Percentiles rank a stretch among this genome's conserved stretches.
Conservation (phyloP, 208 protist species). For the Acanthamoeba triangularis region DNA sequence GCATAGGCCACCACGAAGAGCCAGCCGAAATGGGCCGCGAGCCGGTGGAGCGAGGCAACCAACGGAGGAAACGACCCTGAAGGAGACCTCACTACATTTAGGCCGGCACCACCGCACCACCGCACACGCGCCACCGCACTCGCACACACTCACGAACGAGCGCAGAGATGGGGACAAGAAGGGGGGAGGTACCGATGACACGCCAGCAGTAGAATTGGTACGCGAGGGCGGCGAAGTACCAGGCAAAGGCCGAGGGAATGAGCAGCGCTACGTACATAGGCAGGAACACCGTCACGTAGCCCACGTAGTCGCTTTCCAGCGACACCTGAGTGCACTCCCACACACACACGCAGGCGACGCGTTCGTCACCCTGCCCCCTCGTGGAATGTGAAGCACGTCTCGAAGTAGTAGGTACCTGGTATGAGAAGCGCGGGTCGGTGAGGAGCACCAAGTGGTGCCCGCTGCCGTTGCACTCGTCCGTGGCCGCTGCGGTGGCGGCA, state of each 20-base stretch:
- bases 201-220: slow-evolving; percentile 52
- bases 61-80: slow-evolving; percentile 3
- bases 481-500: not conserved
- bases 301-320: slow-evolving; percentile 10
- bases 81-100: not conserved
- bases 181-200: not conserved
- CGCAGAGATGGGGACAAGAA: not conserved
- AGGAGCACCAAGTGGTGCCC: slow-evolving; percentile 15
- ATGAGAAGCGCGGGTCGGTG: slow-evolving; percentile 24
- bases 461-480: not conserved
- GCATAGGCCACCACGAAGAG: not conserved
- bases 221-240: slow-evolving; percentile 40
- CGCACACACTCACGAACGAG: too few relatives aligned
- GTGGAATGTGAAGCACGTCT: not conserved
- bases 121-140: too few relatives aligned
- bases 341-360: not conserved
- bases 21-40: not conserved
- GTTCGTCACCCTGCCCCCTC: not conserved
- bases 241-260: not conserved
- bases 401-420: not conserved
- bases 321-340: not conserved
- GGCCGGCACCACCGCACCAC: not conserved
- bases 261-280: not conserved
- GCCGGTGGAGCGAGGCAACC: not conserved
- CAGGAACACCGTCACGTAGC: not conserved